Conservation (phyloP, 345 rosid species). For the Linum trigynum region DNA sequence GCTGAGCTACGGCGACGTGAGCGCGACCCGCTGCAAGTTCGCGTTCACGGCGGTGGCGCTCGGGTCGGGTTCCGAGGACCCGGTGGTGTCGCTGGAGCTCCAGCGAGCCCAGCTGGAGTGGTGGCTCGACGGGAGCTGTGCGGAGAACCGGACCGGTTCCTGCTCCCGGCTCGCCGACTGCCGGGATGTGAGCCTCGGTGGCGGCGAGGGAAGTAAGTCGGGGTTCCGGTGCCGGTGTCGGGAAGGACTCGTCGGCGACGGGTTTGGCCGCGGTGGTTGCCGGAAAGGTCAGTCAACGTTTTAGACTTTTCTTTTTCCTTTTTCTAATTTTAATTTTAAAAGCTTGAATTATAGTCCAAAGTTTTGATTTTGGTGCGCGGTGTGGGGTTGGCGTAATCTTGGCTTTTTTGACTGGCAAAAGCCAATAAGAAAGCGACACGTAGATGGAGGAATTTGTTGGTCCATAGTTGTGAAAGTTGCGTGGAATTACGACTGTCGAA, state of each 20-base stretch:
- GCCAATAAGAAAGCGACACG: background rate
- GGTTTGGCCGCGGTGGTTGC: slow-evolving; percentile 50
- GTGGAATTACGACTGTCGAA: background rate
- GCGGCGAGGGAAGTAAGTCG: background rate
- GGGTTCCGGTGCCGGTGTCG: slow-evolving; percentile 56
- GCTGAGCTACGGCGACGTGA: slow-evolving; percentile 23
- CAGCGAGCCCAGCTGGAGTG: slow-evolving; percentile 48
- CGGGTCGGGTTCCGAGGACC: slow-evolving; percentile 11
- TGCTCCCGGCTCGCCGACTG: slow-evolving; percentile 35
- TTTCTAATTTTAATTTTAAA: background rate
- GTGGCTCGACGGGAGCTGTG: slow-evolving; percentile 51
- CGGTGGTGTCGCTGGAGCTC: slow-evolving; percentile 35
- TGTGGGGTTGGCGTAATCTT: background rate
- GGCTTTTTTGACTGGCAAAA: background rate
- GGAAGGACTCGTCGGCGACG: slow-evolving; percentile 50
- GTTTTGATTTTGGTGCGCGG: background rate
- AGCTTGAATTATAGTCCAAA: background rate
- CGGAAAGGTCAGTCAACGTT: slow-evolving; percentile 49
- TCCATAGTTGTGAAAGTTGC: background rate
- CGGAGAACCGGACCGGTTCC: background rate
- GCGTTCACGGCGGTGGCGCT: slow-evolving; percentile 51
- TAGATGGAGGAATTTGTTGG: background rate
- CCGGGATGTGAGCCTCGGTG: background rate
- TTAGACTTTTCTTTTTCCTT: background rate
- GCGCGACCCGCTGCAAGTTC: slow-evolving; percentile 20